Evolutionary conservation across 73 alveolate species (phyloP), one percentile per base, ranked within the genome.

Genomic region (Loxodes magnus): DNA sequence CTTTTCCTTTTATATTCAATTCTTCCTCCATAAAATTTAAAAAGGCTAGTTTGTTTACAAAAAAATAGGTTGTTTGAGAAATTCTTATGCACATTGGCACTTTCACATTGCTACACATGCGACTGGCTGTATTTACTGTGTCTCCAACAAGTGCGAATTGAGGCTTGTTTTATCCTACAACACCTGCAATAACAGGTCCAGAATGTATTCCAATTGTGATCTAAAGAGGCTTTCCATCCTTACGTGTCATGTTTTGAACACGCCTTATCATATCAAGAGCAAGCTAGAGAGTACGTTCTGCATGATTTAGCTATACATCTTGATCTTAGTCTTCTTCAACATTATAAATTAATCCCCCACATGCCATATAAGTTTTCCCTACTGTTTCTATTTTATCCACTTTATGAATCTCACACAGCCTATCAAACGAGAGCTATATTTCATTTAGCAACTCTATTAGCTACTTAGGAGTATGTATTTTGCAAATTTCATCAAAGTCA

Each of bases 141-240:
- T 93, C 99, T 16, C 99, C 99, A 20, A 95, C 87, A 25, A 95
- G 73, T 20, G 97, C 80, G 77, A 93, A 95, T 57, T 93, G 93
- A 0, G 99, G 99, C 39, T 88, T 80, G 56, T 90, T 96, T 28
- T 77, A 88, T 5, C 99, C 99, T 6, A 95, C 95, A 22, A 93
- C 99, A 4, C 99, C 99, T 4, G 97, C 92, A 25, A 93, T 82
- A 3, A 93, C 98, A 38, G 88, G 76, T 9, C 99, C 99, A 34
- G 93, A 75, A 55, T 90, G 96, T 37, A 94, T 81, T 24, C 99
- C 99, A 6, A 93, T 46, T 74, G 85, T 93, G 14, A 93, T 41
- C 27, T 46, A 17, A n/a, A 46, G 59, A 2, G 22, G 22, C 7
- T 46, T 20, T 15, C 59, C 59, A 1, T 16, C 27, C 27, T 46